These are phyloP conservation scores for Beauveria sp. DNA, from an alignment of 2,329 filamentous ascomycete species.

Conservation along the genomic window DNA sequence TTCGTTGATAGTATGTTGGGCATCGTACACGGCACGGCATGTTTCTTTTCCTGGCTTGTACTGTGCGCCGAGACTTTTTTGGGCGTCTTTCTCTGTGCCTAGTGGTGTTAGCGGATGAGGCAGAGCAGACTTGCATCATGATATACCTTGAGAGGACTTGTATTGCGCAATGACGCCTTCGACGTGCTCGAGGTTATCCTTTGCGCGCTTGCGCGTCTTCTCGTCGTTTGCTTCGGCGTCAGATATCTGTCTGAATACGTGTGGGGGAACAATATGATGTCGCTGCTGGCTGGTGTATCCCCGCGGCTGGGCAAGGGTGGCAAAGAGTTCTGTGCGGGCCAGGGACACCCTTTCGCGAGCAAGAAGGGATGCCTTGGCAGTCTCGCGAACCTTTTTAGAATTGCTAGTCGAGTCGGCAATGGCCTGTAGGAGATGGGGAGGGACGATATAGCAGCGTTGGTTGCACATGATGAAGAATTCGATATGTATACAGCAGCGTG, in stretches of 20 bases:
- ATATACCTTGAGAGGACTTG: conserved; percentile 20
- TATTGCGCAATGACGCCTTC: conserved; percentile 21
- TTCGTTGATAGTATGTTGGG: conserved; percentile 29
- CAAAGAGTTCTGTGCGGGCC: conserved; percentile 28
- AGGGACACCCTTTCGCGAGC: conserved; percentile 24
- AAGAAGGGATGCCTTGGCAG: conserved; percentile 28
- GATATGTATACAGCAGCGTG: not conserved
- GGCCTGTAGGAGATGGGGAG: conserved; percentile 36
- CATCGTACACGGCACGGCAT: conserved; percentile 38
- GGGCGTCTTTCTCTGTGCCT: conserved; percentile 12
- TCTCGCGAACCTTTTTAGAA: conserved; percentile 26
- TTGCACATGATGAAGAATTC: conserved; percentile 6
- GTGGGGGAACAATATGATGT: conserved; percentile 31
- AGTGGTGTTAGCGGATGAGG: conserved; percentile 7
- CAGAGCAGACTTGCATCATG: no score
- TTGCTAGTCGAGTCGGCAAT: conserved; percentile 34
- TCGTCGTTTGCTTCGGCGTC: conserved; percentile 31
- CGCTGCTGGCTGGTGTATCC: conserved; percentile 16
- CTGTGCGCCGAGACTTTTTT: not conserved
- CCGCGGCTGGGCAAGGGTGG: conserved; percentile 25
- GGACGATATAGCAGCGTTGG: conserved; percentile 33
- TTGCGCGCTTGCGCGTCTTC: conserved; percentile 27
- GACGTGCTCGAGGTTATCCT: conserved; percentile 31
- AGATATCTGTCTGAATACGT: conserved; percentile 30
- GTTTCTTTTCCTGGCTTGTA: conserved; percentile 18